Evolutionary conservation across 495 filamentous ascomycete species (phyloP), one percentile per base, ranked within the genome.

Genomic region (Amphirosellinia nigrospora): DNA sequence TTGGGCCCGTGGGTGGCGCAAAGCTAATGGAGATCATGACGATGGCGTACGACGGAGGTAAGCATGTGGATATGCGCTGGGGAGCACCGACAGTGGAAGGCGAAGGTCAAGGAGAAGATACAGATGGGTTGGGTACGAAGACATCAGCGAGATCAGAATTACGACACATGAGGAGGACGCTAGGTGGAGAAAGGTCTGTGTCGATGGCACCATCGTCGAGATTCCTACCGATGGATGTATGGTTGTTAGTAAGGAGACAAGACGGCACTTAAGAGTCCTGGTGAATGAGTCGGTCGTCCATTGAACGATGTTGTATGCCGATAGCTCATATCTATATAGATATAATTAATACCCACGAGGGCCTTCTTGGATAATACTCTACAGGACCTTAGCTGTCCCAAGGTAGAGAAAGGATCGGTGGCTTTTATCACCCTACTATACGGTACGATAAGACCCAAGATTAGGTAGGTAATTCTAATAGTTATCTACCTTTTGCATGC

Each of bases 201-300:
- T 98, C 28, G 95, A 98, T 81, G 95, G 95, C 15, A 92, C 90
- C 68, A 94, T 97, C 71, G 86, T 97, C 11, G 85, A 84, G 65
- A 76, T 97, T 21, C 89, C 89, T 53, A 72, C 85, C 69, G 88
- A 86, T 0, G 94, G 95, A 8, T 91, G 88, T 87, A 87, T 96
- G 80, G 86, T 89, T 61, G 83, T 96, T 0, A 45, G 55, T 34
- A 79, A 70, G 70, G 76, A 79, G 52, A 71, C 70, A 19, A 64
- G 70, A 39, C 72, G 69, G 58, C 74, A 72, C 56, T 63, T 83
- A 36, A 73, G 71, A 58, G 72, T 86, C 45, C 62, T 85, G 65
- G 79, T 82, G 48, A 76, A 79, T 71, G 66, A 61, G 58, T 71
- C 68, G 6, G 39, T 60, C 38, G 8, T 60, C 34, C 8, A 59